These are phyloP conservation scores for Kingdonia uniflora DNA, from an alignment of 164 flowering plant genomes.

Conservation along the genomic window DNA sequence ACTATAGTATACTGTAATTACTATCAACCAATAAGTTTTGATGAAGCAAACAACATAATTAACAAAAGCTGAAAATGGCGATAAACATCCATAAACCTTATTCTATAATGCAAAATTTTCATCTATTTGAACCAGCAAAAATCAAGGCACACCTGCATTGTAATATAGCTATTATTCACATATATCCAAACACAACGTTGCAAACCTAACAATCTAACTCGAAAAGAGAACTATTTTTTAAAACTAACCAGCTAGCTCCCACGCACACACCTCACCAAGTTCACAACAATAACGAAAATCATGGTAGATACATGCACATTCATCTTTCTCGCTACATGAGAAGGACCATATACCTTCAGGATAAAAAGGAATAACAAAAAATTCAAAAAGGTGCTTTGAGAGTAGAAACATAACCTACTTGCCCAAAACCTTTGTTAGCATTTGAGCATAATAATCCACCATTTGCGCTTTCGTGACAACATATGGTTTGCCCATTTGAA, in stretches of 20 bases:
- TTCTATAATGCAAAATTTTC: conserved; percentile 45
- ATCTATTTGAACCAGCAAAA: conserved; percentile 57
- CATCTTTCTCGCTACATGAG: conserved; percentile 73
- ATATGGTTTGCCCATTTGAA: conserved; percentile 55
- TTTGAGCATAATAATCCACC: too few relatives aligned
- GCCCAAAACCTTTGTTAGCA: conserved; percentile 71
- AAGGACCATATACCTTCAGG: neutral
- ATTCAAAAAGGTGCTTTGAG: neutral
- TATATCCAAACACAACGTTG: neutral
- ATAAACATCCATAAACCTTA: conserved; percentile 83
- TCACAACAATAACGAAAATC: conserved; percentile 81
- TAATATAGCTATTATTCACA: conserved; percentile 4
- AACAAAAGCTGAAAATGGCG: too few relatives aligned
- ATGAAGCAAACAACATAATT: too few relatives aligned
- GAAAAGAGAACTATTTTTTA: neutral
- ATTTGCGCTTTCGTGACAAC: conserved; percentile 67
- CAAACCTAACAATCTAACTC: neutral
- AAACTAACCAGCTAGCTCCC: conserved; percentile 52
- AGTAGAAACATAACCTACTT: conserved; percentile 57
- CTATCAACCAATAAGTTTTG: too few relatives aligned
- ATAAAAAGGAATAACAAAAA: neutral
- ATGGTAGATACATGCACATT: conserved; percentile 86
- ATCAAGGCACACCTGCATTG: conserved; percentile 73
- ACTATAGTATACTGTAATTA: too few relatives aligned
- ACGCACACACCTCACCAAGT: conserved; percentile 64